Conservation (phyloP, 495 filamentous ascomycete genomes). For the Neurospora discreta region DNA sequence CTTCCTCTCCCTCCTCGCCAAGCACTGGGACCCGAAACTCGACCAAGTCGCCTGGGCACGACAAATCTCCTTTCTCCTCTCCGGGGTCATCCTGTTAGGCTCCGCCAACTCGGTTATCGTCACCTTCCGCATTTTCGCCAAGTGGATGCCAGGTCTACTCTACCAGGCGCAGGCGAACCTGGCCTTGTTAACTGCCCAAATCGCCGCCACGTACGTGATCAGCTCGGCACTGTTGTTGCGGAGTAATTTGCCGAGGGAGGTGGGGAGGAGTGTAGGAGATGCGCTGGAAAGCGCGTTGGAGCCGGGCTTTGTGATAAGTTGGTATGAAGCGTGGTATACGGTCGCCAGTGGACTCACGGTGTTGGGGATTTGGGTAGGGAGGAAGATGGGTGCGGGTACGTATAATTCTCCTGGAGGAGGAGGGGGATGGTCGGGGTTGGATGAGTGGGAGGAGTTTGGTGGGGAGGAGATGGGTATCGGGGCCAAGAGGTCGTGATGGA, state of each 20-base stretch:
- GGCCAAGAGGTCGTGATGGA: constrained; percentile 42
- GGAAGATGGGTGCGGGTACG: constrained; percentile 34
- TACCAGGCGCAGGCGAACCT: constrained; percentile 52
- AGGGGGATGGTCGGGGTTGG: constrained; percentile 31
- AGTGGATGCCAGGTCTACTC: constrained; percentile 56
- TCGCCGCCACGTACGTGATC: constrained; percentile 71
- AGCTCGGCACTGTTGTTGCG: constrained; percentile 60
- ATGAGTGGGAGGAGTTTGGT: constrained; percentile 52
- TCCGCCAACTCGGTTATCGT: constrained; percentile 67
- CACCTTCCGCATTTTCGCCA: constrained; percentile 62
- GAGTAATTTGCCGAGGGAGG: constrained; percentile 59
- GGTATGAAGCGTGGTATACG: constrained; percentile 79
- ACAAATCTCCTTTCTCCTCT: constrained; percentile 67
- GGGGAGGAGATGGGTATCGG: constrained; percentile 53
- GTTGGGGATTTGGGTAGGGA: constrained; percentile 55
- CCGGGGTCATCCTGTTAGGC: constrained; percentile 63
- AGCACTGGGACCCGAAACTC: constrained; percentile 59
- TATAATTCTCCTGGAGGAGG: constrained; percentile 11
- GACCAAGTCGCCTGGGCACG: constrained; percentile 62
- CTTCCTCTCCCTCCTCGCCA: constrained; percentile 59
- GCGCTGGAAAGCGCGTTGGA: constrained; percentile 61
- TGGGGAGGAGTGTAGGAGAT: constrained; percentile 58
- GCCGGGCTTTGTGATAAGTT: constrained; percentile 58
- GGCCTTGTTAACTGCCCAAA: constrained; percentile 61
- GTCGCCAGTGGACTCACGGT: constrained; percentile 49